Conservation (phyloP, 192 early-diverging fungal species). For the Coemansia sp. region DNA sequence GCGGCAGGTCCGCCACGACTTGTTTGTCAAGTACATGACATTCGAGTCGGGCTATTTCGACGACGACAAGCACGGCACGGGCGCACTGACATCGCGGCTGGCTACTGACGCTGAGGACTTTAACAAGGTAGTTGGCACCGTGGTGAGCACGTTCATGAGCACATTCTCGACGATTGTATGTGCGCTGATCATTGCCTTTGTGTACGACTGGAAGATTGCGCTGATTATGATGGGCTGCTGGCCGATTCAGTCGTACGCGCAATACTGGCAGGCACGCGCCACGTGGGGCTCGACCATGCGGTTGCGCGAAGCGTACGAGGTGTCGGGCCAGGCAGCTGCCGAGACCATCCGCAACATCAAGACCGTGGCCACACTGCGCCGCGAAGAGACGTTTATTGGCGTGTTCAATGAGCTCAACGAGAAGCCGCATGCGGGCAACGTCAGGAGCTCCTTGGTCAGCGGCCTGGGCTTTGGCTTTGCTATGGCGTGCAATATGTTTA, state of each 20-base stretch:
- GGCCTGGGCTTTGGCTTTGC: slow-evolving; percentile 56
- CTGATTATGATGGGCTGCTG: slow-evolving; percentile 64
- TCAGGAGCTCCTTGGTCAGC: slow-evolving; percentile 40
- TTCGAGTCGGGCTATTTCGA: slow-evolving; percentile 79
- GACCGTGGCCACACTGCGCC: slow-evolving; percentile 75
- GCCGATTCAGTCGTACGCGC: slow-evolving; percentile 67
- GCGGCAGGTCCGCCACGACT: slow-evolving; percentile 57
- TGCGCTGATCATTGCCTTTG: slow-evolving; percentile 54
- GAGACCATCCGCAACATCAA: slow-evolving; percentile 83
- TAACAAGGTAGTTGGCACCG: slow-evolving; percentile 47
- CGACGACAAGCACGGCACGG: slow-evolving; percentile 63
- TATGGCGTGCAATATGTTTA: slow-evolving; percentile 56
- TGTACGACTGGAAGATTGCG: slow-evolving; percentile 59
- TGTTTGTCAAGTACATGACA: slow-evolving; percentile 63
- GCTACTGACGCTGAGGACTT: slow-evolving; percentile 65
- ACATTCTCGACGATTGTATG: slow-evolving; percentile 28
- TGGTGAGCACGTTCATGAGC: slow-evolving; percentile 36
- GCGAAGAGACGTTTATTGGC: slow-evolving; percentile 54
- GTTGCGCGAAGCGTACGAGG: slow-evolving; percentile 64
- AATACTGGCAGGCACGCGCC: slow-evolving; percentile 61
- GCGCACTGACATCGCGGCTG: slow-evolving; percentile 67
- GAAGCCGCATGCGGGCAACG: slow-evolving; percentile 46
- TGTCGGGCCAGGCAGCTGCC: slow-evolving; percentile 67
- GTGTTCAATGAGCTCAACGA: slow-evolving; percentile 49
- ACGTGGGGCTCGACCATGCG: slow-evolving; percentile 47